Conservation (phyloP, 1,284 basidiomycete species). For the Fomes fomentarius region DNA sequence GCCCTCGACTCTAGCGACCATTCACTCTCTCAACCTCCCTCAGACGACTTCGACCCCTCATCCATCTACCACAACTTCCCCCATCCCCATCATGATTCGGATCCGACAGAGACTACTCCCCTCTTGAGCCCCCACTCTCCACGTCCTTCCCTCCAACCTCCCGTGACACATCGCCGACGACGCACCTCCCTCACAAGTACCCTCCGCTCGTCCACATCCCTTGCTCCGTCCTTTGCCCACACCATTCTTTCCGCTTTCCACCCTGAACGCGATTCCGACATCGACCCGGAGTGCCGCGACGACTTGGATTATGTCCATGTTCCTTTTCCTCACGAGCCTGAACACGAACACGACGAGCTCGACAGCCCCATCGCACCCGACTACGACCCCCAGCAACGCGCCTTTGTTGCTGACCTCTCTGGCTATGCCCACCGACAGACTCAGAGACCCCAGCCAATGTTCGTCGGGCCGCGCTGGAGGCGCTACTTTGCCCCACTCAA, state of each 20-base stretch:
- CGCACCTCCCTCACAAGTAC: slow-evolving; percentile 64
- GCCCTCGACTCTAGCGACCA: slow-evolving; percentile 25
- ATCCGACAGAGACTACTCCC: slow-evolving; percentile 45
- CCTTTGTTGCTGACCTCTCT: slow-evolving; percentile 25
- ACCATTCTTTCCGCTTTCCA: slow-evolving; percentile 66
- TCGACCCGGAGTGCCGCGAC: slow-evolving; percentile 38
- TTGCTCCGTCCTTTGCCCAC: slow-evolving; percentile 64
- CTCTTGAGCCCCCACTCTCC: slow-evolving; percentile 37
- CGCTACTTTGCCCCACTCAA: slow-evolving; percentile 67
- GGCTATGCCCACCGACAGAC: slow-evolving; percentile 18
- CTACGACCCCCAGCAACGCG: slow-evolving; percentile 24
- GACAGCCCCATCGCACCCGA: slow-evolving; percentile 16
- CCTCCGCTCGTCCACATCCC: slow-evolving; percentile 47
- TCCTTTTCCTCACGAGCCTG: slow-evolving; percentile 17
- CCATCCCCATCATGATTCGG: slow-evolving; percentile 24
- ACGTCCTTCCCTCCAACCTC: slow-evolving; percentile 22
- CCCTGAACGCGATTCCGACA: slow-evolving; percentile 44
- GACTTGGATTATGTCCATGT: too few species aligned
- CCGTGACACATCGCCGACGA: slow-evolving; percentile 26
- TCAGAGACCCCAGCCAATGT: slow-evolving; percentile 10
- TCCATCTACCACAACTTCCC: slow-evolving; percentile 9
- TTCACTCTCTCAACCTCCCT: slow-evolving; percentile 36
- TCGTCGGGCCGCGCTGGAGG: slow-evolving; percentile 38
- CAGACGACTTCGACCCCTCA: slow-evolving; percentile 30
- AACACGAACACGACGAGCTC: slow-evolving; percentile 19